These are phyloP conservation scores for Scheffersomyces quercinus DNA, from an alignment of 1,139 yeast genomes.

Conservation along the genomic window DNA sequence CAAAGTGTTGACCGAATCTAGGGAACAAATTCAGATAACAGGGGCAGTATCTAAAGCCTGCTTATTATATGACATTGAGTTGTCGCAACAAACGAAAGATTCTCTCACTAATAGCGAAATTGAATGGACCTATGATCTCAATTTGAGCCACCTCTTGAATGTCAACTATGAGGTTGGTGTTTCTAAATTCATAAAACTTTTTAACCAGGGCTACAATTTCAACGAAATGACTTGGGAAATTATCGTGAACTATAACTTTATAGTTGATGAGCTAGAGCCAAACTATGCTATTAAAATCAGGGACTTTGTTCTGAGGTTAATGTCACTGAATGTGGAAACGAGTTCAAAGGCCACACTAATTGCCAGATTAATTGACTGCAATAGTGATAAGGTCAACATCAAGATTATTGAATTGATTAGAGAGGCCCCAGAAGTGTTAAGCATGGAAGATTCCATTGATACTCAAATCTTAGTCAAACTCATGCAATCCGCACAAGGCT, in stretches of 20 bases:
- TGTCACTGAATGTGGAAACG: slow-evolving; percentile 20
- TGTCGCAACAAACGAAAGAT: neutral
- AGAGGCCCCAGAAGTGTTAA: slow-evolving; percentile 4
- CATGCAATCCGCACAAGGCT: slow-evolving; percentile 10
- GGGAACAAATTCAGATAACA: slow-evolving; percentile 12
- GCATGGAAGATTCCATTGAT: slow-evolving; percentile 2
- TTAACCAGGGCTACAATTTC: slow-evolving; percentile 32
- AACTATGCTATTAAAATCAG: slow-evolving; percentile 18
- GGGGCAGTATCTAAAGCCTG: slow-evolving; percentile 23
- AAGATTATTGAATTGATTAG: slow-evolving; percentile 20
- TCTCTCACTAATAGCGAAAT: slow-evolving; percentile 1
- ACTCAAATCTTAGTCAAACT: slow-evolving; percentile 13
- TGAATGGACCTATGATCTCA: slow-evolving; percentile 17
- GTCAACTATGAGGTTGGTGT: slow-evolving; percentile 32
- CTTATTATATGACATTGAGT: slow-evolving; percentile 11
- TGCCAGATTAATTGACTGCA: slow-evolving; percentile 20
- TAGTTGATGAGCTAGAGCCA: slow-evolving; percentile 18
- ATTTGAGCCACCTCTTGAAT: slow-evolving; percentile 31
- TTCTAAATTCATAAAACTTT: slow-evolving; percentile 26
- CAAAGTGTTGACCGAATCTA: slow-evolving; percentile 7
- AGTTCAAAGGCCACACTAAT: slow-evolving; percentile 17
- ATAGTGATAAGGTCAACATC: slow-evolving; percentile 32
- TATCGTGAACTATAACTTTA: slow-evolving; percentile 32
- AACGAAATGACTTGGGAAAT: slow-evolving; percentile 34
- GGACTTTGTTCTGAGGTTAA: slow-evolving; percentile 28